A percentile compares a stretch with the other conserved stretches of the same genome.
phyloP scores from a whole-genome alignment of 2,329 filamentous ascomycete species.

The Amylocarpus encephaloides region DNA sequence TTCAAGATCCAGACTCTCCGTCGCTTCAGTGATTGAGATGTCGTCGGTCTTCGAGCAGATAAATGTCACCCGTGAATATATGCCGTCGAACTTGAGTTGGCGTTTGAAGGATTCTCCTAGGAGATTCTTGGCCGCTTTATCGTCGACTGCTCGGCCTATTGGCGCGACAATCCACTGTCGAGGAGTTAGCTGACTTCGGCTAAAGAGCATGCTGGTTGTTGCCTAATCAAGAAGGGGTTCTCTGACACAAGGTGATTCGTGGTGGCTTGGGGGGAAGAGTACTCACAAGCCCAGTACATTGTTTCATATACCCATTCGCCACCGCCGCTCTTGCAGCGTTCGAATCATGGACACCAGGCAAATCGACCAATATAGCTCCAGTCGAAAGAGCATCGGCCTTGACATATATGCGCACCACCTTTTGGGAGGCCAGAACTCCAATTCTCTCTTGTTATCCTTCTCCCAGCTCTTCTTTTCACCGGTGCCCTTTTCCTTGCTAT shows the following conservation, averaged over 20 bases:
- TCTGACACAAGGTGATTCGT: too few species aligned
- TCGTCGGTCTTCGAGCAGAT: constrained; percentile 3
- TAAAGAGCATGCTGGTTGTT: too few species aligned
- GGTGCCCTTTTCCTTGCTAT: constrained; percentile 17
- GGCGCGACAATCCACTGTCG: too few species aligned
- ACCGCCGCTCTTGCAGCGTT: constrained; percentile 41
- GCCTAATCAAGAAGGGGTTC: too few species aligned
- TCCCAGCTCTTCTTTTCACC: constrained; percentile 38
- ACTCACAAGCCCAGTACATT: constrained; percentile 33
- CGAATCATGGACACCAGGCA: constrained; percentile 47
- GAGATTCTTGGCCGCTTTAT: constrained; percentile 35
- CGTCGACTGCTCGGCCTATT: constrained; percentile 42
- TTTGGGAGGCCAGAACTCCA: constrained; percentile 35
- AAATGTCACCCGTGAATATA: constrained; percentile 1
- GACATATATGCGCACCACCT: constrained; percentile 37
- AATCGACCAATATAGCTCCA: constrained; percentile 46
- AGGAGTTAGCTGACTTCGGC: too few species aligned
- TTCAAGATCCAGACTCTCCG: not conserved
- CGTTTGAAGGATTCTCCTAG: constrained; percentile 1
- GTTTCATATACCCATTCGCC: constrained; percentile 27
- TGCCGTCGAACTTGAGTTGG: constrained; percentile 1
- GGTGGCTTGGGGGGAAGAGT: too few species aligned
- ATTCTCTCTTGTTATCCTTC: constrained; percentile 10
- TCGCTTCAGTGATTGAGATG: not conserved
- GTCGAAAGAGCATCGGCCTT: constrained; percentile 40